Evolutionary conservation across 352 stramenopile genomes (phyloP).

Genomic region (Globisporangium alternatum): DNA sequence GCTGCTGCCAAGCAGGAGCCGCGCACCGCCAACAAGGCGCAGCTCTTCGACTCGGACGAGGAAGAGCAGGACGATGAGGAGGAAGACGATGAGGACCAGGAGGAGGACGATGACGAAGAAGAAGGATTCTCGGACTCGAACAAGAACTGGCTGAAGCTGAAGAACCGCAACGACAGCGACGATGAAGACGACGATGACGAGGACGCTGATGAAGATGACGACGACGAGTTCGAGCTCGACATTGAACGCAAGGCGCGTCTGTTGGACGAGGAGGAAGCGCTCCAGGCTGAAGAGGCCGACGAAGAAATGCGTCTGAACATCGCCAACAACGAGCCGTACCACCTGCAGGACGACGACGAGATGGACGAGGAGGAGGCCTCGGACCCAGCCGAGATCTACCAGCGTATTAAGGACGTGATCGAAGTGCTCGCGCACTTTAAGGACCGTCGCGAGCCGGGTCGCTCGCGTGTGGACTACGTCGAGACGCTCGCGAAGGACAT

Average conservation of each 20-base stretch:
- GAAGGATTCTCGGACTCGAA: constrained; percentile 84
- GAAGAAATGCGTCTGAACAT: constrained; percentile 89
- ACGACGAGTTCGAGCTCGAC: constrained; percentile 76
- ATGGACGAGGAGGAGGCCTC: constrained; percentile 56
- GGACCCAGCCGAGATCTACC: constrained; percentile 86
- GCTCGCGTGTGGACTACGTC: constrained; percentile 95
- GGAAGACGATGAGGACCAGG: constrained; percentile 47
- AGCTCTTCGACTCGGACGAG: constrained; percentile 73
- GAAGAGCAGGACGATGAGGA: constrained; percentile 49
- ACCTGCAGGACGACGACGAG: constrained; percentile 78
- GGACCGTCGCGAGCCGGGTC: constrained; percentile 86
- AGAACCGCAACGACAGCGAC: constrained; percentile 44
- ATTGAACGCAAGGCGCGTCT: constrained; percentile 86
- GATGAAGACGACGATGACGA: constrained; percentile 50
- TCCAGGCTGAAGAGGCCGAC: constrained; percentile 69
- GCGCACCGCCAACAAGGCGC: constrained; percentile 37
- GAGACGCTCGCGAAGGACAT: constrained; percentile 92
- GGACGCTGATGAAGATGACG: constrained; percentile 36
- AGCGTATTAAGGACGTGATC: constrained; percentile 93
- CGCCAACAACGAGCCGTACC: constrained; percentile 79
- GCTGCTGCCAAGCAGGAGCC: constrained; percentile 72
- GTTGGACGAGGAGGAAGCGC: constrained; percentile 72
- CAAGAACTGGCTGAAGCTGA: constrained; percentile 84
- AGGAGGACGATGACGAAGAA: constrained; percentile 41
- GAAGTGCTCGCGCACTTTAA: constrained; percentile 96